Conservation (phyloP, 495 filamentous ascomycete species). For the Xylaria palmicola region DNA sequence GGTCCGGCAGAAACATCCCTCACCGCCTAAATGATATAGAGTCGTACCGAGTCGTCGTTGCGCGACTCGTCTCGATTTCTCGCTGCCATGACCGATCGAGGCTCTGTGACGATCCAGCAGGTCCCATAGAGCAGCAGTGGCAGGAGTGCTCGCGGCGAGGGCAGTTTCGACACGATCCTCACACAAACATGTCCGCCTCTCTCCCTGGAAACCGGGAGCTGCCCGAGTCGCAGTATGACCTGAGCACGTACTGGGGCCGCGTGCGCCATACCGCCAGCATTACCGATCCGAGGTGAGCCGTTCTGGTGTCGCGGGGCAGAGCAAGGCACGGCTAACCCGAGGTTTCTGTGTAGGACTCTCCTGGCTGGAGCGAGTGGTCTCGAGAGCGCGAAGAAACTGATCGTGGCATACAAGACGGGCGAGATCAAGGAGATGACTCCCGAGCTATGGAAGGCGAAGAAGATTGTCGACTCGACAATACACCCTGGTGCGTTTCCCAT, state of each 20-base stretch:
- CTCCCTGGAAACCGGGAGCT: conserved; percentile 82
- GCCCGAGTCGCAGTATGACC: conserved; percentile 86
- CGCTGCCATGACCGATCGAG: neutral
- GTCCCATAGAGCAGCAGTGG: neutral
- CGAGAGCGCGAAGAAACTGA: conserved; percentile 74
- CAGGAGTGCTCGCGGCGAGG: conserved; percentile 13
- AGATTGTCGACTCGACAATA: conserved; percentile 91
- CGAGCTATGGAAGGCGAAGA: conserved; percentile 92
- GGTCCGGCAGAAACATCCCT: neutral
- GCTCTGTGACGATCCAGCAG: neutral
- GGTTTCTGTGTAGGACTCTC: conserved; percentile 60
- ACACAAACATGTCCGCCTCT: conserved; percentile 79
- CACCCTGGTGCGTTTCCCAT: conserved; percentile 68
- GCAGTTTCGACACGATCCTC: conserved; percentile 10
- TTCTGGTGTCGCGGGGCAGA: conserved; percentile 19
- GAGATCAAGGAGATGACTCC: conserved; percentile 76
- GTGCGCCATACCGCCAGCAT: conserved; percentile 88
- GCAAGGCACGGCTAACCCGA: neutral
- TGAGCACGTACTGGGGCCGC: conserved; percentile 91
- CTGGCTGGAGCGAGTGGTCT: conserved; percentile 73
- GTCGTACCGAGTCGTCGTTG: too few relatives aligned
- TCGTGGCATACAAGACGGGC: conserved; percentile 80
- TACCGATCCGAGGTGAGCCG: conserved; percentile 88
- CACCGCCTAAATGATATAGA: conserved; percentile 7
- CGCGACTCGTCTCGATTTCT: neutral